Conservation (phyloP, 352 stramenopile species). For the Globisporangium cederbergense region DNA sequence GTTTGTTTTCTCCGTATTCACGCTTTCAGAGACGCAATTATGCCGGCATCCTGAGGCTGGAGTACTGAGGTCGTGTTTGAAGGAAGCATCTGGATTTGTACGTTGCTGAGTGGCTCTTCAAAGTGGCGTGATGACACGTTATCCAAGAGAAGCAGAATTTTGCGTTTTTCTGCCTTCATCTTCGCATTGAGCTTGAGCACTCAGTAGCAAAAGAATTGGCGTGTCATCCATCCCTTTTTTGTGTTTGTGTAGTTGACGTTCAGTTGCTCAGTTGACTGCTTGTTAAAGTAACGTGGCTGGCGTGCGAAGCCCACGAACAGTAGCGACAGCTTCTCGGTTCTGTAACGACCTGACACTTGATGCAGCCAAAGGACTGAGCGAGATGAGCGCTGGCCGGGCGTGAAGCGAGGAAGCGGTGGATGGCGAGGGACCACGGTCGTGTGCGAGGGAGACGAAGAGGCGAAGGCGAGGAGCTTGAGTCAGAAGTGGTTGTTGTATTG, state of each 20-base stretch:
- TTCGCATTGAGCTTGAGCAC: slow-evolving; percentile 5
- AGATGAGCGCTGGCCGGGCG: no score
- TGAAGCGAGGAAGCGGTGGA: no score
- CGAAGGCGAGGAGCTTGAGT: no score
- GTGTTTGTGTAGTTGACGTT: slow-evolving; percentile 4
- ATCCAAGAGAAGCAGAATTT: slow-evolving; percentile 3
- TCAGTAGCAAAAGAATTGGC: slow-evolving; percentile 2
- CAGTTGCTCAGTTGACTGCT: not conserved
- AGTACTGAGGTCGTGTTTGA: slow-evolving; percentile 3
- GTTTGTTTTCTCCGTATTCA: slow-evolving; percentile 6
- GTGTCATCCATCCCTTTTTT: slow-evolving; percentile 1
- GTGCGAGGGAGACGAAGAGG: no score
- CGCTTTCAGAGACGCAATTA: slow-evolving; percentile 1
- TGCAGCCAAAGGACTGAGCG: no score
- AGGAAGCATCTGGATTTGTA: slow-evolving; percentile 3
- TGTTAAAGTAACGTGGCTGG: slow-evolving; percentile 3
- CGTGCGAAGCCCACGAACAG: slow-evolving; percentile 3
- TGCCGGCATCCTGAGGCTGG: not conserved
- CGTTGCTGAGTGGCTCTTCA: slow-evolving; percentile 2
- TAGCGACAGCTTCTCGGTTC: slow-evolving; percentile 3
- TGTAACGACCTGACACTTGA: no score
- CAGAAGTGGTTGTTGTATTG: no score
- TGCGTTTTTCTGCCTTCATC: slow-evolving; percentile 5
- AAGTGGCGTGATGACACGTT: slow-evolving; percentile 2
- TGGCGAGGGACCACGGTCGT: no score